phyloP scores from a whole-genome alignment of 2,329 filamentous ascomycete genomes.

The Penicillium fuscoglaucum region DNA sequence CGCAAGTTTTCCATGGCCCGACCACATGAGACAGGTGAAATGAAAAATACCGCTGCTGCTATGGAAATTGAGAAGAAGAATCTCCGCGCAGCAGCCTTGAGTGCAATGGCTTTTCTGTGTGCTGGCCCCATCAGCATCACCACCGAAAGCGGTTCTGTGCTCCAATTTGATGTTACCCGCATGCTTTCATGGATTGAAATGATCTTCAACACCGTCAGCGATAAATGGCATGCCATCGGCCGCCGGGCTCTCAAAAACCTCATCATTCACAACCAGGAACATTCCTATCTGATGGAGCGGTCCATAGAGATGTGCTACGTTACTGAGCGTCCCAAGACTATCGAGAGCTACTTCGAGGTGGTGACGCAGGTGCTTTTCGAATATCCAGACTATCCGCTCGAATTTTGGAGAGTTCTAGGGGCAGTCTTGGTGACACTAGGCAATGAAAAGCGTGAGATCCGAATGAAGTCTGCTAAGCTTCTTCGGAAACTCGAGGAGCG shows the following conservation, averaged over 20 bases:
- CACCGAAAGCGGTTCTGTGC: slow-evolving; percentile 80
- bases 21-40: slow-evolving; percentile 69
- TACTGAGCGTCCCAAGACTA: slow-evolving; percentile 74
- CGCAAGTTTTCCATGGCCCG: slow-evolving; percentile 79
- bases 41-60: slow-evolving; percentile 76
- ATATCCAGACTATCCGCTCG: slow-evolving; percentile 75
- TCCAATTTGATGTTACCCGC: slow-evolving; percentile 87
- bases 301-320: slow-evolving; percentile 91
- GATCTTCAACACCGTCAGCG: slow-evolving; percentile 89
- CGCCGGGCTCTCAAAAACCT: slow-evolving; percentile 84
- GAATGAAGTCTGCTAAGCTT: slow-evolving; percentile 81
- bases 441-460: slow-evolving; percentile 83
- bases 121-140: slow-evolving; percentile 79
- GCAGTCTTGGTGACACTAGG: slow-evolving; percentile 90
- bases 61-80: slow-evolving; percentile 98
- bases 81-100: slow-evolving; percentile 82
- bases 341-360: slow-evolving; percentile 94
- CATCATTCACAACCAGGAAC: slow-evolving; percentile 85
- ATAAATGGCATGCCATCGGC: slow-evolving; percentile 88
- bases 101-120: slow-evolving; percentile 92
- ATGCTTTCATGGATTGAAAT: slow-evolving; percentile 95
- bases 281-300: slow-evolving; percentile 80
- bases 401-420: slow-evolving; percentile 88
- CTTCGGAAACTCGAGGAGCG: slow-evolving; percentile 79
- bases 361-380: slow-evolving; percentile 84